A percentile compares a stretch with the other conserved stretches of the same genome.
phyloP scores from a whole-genome alignment of 352 stramenopile species.

The Pythium rhizo-oryzae region DNA sequence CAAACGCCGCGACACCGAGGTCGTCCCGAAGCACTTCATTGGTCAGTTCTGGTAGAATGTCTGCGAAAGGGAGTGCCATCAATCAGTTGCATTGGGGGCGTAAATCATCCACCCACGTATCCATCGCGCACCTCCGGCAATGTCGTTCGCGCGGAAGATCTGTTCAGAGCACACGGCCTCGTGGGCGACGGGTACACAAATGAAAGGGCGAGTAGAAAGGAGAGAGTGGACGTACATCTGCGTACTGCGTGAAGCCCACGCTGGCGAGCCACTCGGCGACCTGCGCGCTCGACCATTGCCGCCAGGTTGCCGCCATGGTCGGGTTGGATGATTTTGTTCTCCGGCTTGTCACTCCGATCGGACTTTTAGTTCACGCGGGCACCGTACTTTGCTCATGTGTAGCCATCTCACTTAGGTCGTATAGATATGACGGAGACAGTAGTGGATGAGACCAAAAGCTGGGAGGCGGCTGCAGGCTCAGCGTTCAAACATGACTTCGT shows the following conservation, averaged over 20 bases:
- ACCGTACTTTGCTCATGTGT: background rate
- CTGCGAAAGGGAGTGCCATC: conserved; percentile 13
- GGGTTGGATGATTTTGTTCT: background rate
- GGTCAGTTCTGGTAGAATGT: conserved; percentile 62
- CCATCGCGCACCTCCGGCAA: conserved; percentile 30
- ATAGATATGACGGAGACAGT: background rate
- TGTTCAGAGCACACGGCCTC: conserved; percentile 1
- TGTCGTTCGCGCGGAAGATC: conserved; percentile 29
- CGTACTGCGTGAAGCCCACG: conserved; percentile 28
- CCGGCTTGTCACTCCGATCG: background rate
- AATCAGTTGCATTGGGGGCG: background rate
- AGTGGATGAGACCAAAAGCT: background rate
- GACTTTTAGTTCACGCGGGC: conserved; percentile 1
- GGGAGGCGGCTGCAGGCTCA: too few species aligned
- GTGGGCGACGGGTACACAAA: background rate
- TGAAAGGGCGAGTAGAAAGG: background rate
- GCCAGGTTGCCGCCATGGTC: conserved; percentile 17
- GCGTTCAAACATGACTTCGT: too few species aligned
- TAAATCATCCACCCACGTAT: background rate
- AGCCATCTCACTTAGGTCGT: background rate
- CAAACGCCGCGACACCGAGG: conserved; percentile 60
- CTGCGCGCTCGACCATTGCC: conserved; percentile 20
- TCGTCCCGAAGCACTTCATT: conserved; percentile 67
- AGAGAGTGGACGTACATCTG: conserved; percentile 9
- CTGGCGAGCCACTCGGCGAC: conserved; percentile 27